Percentiles rank a stretch among this genome's conserved stretches.
These are phyloP conservation scores for Hygrocybe punicea DNA, from an alignment of 768 basidiomycete species.

Conservation along the genomic window DNA sequence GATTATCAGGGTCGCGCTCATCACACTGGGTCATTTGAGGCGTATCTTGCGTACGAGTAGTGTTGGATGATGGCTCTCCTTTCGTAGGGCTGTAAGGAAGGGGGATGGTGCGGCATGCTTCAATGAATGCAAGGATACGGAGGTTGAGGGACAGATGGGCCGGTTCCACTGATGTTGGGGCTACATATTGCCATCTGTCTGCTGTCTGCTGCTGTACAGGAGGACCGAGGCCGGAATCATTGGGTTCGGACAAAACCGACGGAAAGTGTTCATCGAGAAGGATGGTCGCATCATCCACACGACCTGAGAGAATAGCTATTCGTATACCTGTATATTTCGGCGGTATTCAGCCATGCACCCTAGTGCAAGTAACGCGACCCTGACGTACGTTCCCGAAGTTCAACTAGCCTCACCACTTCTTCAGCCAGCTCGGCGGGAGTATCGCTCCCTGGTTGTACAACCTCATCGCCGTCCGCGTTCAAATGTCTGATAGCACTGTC, in stretches of 20 bases:
- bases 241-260: constrained; percentile 48
- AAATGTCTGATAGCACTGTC: constrained; percentile 62
- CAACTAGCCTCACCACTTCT: constrained; percentile 43
- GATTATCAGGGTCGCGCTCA: constrained; percentile 18
- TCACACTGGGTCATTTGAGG: constrained; percentile 3
- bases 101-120: constrained; percentile 73
- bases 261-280: constrained; percentile 75
- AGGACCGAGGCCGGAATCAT: constrained; percentile 8
- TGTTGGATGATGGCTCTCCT: constrained; percentile 8
- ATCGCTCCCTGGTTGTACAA: constrained; percentile 29
- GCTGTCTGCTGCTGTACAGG: constrained; percentile 24
- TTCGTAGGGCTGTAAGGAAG: constrained; percentile 42
- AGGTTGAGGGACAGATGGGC: constrained; percentile 78
- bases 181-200: constrained; percentile 45
- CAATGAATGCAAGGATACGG: constrained; percentile 82
- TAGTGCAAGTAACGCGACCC: neutral
- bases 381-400: constrained; percentile 55
- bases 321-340: constrained; percentile 55
- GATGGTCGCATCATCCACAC: constrained; percentile 65
- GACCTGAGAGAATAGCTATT: constrained; percentile 65
- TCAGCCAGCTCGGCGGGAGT: constrained; percentile 30
- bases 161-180: constrained; percentile 67
- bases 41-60: constrained; percentile 7
- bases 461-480: constrained; percentile 70
- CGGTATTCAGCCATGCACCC: neutral